These are phyloP conservation scores for Kazachstania kunashirensis DNA, from an alignment of 805 yeast genomes.

Conservation along the genomic window DNA sequence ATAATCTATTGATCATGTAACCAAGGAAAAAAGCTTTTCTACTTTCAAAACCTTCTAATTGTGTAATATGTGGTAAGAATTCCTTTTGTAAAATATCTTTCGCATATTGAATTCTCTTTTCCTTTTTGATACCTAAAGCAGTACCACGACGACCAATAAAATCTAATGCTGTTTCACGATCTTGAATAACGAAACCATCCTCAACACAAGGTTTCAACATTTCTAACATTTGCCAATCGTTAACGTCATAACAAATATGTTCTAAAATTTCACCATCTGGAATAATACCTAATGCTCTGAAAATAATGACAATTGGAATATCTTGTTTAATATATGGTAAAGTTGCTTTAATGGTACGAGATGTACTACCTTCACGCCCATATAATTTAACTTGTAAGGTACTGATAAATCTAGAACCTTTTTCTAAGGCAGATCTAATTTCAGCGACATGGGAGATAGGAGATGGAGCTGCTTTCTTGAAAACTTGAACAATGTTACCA, in stretches of 20 bases:
- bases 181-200: conserved; percentile 97
- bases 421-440: conserved; percentile 91
- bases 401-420: conserved; percentile 90
- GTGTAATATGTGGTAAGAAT: conserved; percentile 93
- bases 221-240: conserved; percentile 99
- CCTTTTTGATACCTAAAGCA: conserved; percentile 91
- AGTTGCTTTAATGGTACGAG: conserved; percentile 88
- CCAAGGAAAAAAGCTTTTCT: conserved; percentile 96
- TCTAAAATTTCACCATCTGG: conserved; percentile 98
- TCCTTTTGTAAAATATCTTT: conserved; percentile 94
- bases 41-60: conserved; percentile 92
- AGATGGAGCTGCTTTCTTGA: conserved; percentile 94
- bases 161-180: conserved; percentile 95
- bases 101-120: conserved; percentile 96
- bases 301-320: conserved; percentile 92
- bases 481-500: conserved; percentile 96
- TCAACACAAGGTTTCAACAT: conserved; percentile 98
- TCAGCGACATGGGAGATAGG: conserved; percentile 95
- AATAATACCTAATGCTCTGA: conserved; percentile 95
- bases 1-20: conserved; percentile 91
- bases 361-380: conserved; percentile 64
- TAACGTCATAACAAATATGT: conserved; percentile 94
- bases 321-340: conserved; percentile 94
- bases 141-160: conserved; percentile 98
- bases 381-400: conserved; percentile 89